Base-by-base conservation (phyloP, 1,284 basidiomycete species). In the Marasmius sp. region DNA sequence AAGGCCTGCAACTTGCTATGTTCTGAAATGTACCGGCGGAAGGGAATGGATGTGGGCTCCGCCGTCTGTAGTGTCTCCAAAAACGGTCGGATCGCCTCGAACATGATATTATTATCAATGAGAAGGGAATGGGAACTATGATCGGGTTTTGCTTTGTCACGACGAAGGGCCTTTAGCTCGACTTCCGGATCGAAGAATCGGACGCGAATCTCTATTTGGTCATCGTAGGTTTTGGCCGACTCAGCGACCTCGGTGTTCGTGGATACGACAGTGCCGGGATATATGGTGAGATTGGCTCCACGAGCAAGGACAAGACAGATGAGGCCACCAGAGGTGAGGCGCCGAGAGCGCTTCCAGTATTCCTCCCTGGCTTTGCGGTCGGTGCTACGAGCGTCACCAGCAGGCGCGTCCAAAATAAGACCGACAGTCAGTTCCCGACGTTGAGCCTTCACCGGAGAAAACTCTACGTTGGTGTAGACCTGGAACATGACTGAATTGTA, bases 1-100 rank as follows among this genome's bases (percentile, higher is more conserved):
- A 71, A 70, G 3, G 71, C 66, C 1, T 61, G 56, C 37, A 82
- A 67, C 58, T 70, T 71, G n/a, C 67, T 68, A 2, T 60, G 62
- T 6, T 76, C 75, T 37, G 68, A 75, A 12, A 89, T 76, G 66
- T 87, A 87, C 27, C 73, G 72, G 0, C 74, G 67, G 66, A 89
- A 86, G 0, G 87, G 87, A 0, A 89, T 61, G 0, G 71, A 69
- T 51, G 81, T 79, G 0, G 88, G 85, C 50, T 83, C 82, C 0
- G 72, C 70, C 57, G 54, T 48, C 34, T 74, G 73, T 14, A 89
- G 74, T 0, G 83, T 79, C 54, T 86, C 78, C 9, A 90, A 75
- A 71, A 89, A 89, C 0, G 88, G 88, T 3, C 84, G 77, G 38
- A 87, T 80, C 0, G 85, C 74, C 61, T 87, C 86, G 59, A 82